These are phyloP conservation scores for Camellia oleifera DNA, from an alignment of 179 eudicot species.

Conservation along the genomic window DNA sequence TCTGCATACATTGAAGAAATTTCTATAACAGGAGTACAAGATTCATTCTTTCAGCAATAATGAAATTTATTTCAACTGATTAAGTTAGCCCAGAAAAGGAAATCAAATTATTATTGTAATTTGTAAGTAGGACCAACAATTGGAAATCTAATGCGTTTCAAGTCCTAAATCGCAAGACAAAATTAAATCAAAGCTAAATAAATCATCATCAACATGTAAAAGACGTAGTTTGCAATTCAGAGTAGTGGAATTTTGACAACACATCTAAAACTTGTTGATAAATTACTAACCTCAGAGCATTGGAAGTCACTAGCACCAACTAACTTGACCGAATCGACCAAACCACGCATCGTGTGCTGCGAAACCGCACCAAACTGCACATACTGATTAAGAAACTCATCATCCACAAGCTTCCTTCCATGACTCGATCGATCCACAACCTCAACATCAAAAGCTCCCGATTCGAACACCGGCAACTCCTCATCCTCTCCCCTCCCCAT, in stretches of 20 bases:
- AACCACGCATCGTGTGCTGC: conserved; percentile 66
- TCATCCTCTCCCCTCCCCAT: conserved; percentile 76
- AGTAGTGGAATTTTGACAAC: background rate
- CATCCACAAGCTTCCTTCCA: conserved; percentile 36
- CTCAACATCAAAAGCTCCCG: conserved; percentile 63
- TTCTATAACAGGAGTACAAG: background rate
- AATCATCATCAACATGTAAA: conserved; percentile 1
- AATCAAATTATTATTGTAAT: background rate
- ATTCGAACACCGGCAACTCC: conserved; percentile 62
- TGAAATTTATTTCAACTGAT: background rate
- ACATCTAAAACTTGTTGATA: conserved; percentile 1
- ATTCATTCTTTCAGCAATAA: background rate
- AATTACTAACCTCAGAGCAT: conserved; percentile 66
- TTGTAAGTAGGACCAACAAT: background rate
- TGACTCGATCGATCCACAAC: conserved; percentile 15
- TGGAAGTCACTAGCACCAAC: conserved; percentile 43
- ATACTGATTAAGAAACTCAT: conserved; percentile 45
- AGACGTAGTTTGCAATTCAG: background rate
- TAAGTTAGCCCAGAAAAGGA: background rate
- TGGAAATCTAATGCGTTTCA: background rate
- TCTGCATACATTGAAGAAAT: background rate
- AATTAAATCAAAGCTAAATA: background rate
- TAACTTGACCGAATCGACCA: conserved; percentile 55
- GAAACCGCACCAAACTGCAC: conserved; percentile 40
- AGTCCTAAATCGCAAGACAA: background rate